Percentiles rank a stretch among this genome's conserved stretches.
Conservation (phyloP, 768 basidiomycete species). For the Kwoniella bestiolae region DNA sequence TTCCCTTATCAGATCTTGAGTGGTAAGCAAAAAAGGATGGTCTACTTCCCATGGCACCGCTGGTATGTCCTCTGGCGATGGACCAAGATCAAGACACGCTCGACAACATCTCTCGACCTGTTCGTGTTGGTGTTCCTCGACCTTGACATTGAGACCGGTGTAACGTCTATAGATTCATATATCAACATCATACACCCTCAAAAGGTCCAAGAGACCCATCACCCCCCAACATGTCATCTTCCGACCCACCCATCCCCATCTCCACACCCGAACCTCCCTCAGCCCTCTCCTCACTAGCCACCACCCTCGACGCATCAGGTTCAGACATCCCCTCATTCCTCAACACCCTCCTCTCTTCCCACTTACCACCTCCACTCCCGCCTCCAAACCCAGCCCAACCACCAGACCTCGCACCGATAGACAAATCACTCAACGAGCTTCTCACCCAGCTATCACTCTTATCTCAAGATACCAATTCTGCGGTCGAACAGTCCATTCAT, state of each 20-base stretch:
- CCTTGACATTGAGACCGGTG: too few relatives aligned
- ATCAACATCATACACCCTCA: too few relatives aligned
- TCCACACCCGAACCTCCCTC: slow-evolving; percentile 12
- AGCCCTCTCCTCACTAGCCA: slow-evolving; percentile 31
- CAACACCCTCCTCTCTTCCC: slow-evolving; percentile 43
- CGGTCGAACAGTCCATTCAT: slow-evolving; percentile 85
- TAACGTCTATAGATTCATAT: too few relatives aligned
- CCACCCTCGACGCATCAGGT: slow-evolving; percentile 35
- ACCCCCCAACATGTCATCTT: slow-evolving; percentile 9
- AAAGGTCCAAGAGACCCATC: background rate
- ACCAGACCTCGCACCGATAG: slow-evolving; percentile 66
- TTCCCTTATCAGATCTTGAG: slow-evolving; percentile 12
- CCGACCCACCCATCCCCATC: background rate
- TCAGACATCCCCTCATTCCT: slow-evolving; percentile 43
- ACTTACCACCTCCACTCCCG: slow-evolving; percentile 17
- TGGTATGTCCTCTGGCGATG: slow-evolving; percentile 4
- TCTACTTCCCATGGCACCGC: slow-evolving; percentile 10
- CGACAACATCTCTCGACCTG: too few relatives aligned
- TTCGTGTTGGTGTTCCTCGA: background rate
- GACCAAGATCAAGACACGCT: background rate
- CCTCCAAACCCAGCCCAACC: slow-evolving; percentile 15
- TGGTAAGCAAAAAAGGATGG: slow-evolving; percentile 2
- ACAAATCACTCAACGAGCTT: slow-evolving; percentile 74
- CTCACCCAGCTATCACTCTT: slow-evolving; percentile 81
- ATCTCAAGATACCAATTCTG: slow-evolving; percentile 81